Conservation (phyloP, 129 eudicot species). For the Cynara cardunculus region DNA sequence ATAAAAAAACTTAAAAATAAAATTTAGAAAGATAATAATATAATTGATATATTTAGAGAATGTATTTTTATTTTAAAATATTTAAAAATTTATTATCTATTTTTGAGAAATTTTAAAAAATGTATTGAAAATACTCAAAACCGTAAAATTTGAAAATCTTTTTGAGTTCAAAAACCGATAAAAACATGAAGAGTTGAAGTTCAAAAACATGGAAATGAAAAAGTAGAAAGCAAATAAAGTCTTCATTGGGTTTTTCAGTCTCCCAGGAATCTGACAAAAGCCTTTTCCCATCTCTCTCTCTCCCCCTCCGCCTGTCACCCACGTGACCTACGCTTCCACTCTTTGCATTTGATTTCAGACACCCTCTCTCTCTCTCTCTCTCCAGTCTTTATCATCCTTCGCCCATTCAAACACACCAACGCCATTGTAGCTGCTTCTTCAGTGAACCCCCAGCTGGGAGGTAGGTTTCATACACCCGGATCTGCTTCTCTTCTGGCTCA, state of each 20-base stretch:
- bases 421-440: background rate
- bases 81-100: too few relatives aligned
- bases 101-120: too few relatives aligned
- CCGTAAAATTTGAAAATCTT: too few relatives aligned
- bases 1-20: too few relatives aligned
- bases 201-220: background rate
- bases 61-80: too few relatives aligned
- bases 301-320: constrained; percentile 8
- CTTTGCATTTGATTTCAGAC: background rate
- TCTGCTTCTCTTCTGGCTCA: constrained; percentile 29
- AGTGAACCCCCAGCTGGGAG: background rate
- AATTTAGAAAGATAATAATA: too few relatives aligned
- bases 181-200: background rate
- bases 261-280: constrained; percentile 43
- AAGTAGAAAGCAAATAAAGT: background rate
- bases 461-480: constrained; percentile 20
- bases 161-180: background rate
- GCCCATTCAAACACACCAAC: background rate
- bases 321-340: constrained; percentile 26
- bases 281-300: constrained; percentile 8
- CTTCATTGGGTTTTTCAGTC: constrained; percentile 24
- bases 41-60: too few relatives aligned
- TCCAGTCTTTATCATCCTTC: background rate
- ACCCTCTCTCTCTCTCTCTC: background rate
- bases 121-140: too few relatives aligned